A percentile compares a stretch with the other conserved stretches of the same genome.
phyloP scores from a whole-genome alignment of 768 basidiomycete species.

The Steccherinum ochraceum region DNA sequence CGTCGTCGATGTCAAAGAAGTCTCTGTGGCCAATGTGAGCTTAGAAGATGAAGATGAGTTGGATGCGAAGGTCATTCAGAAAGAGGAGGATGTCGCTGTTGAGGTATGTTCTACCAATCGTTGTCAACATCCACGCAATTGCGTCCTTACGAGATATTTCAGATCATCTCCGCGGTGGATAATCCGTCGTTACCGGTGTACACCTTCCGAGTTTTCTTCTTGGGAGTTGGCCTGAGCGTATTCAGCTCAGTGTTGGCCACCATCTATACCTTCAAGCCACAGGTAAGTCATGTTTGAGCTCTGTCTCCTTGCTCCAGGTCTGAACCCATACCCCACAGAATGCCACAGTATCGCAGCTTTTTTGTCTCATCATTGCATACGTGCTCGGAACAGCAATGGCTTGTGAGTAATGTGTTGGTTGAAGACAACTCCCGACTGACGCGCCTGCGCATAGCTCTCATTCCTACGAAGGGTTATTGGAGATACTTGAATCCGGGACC shows the following conservation, averaged over 20 bases:
- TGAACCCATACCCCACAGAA: slow-evolving; percentile 26
- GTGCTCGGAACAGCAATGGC: slow-evolving; percentile 45
- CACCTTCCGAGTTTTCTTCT: slow-evolving; percentile 42
- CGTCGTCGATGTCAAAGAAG: slow-evolving; percentile 5
- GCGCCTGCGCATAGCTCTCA: slow-evolving; percentile 20
- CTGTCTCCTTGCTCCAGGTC: neutral
- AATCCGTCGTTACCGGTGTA: slow-evolving; percentile 41
- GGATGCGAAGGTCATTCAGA: slow-evolving; percentile 27
- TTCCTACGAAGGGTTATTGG: slow-evolving; percentile 42
- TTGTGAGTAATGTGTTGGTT: slow-evolving; percentile 32
- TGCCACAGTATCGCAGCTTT: slow-evolving; percentile 47
- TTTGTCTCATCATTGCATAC: slow-evolving; percentile 51
- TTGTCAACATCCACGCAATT: neutral
- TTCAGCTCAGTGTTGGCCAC: slow-evolving; percentile 36
- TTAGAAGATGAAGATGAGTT: slow-evolving; percentile 10
- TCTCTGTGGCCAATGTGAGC: slow-evolving; percentile 4
- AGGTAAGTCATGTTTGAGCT: slow-evolving; percentile 12
- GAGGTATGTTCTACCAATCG: slow-evolving; percentile 23
- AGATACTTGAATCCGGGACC: slow-evolving; percentile 57
- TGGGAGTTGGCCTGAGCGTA: slow-evolving; percentile 42
- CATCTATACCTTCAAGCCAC: slow-evolving; percentile 32
- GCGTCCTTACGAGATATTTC: neutral
- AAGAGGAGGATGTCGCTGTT: slow-evolving; percentile 38
- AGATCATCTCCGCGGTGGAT: slow-evolving; percentile 45
- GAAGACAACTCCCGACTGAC: too few species aligned